phyloP scores from a whole-genome alignment of 2,329 filamentous ascomycete genomes.

The Ophiostoma montium region DNA sequence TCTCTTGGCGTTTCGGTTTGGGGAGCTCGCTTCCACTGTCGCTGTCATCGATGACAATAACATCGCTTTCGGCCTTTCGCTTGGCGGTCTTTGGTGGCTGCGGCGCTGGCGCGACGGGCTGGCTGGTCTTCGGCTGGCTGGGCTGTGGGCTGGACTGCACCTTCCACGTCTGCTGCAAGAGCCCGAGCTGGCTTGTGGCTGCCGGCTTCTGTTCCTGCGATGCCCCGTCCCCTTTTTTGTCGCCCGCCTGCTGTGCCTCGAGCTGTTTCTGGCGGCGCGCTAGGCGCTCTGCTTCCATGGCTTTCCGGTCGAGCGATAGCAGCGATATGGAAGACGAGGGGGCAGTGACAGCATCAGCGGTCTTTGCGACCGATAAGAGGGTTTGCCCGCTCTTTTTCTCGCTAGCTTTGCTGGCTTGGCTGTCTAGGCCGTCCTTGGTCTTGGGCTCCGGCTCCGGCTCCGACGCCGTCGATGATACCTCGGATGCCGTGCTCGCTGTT shows the following conservation, averaged over 20 bases:
- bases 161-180: slow-evolving; percentile 1
- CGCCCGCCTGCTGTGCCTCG: slow-evolving; percentile 3
- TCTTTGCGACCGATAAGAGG: background rate
- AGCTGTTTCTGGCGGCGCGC: slow-evolving; percentile 48
- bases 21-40: background rate
- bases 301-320: slow-evolving; percentile 54
- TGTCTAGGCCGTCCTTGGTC: no score
- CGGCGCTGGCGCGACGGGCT: background rate
- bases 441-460: background rate
- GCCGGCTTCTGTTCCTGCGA: background rate
- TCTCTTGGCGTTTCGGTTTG: background rate
- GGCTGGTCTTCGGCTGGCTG: no score
- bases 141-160: background rate
- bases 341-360: background rate
- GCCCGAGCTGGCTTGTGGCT: no score
- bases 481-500: background rate
- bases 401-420: background rate
- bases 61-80: slow-evolving; percentile 4
- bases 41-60: slow-evolving; percentile 6
- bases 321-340: slow-evolving; percentile 20
- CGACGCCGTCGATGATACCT: background rate
- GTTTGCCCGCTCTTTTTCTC: background rate
- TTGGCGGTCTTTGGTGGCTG: background rate
- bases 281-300: slow-evolving; percentile 76
- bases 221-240: background rate